Conservation (phyloP, 495 filamentous ascomycete genomes). For the Paragyromitra xinjiangensis region DNA sequence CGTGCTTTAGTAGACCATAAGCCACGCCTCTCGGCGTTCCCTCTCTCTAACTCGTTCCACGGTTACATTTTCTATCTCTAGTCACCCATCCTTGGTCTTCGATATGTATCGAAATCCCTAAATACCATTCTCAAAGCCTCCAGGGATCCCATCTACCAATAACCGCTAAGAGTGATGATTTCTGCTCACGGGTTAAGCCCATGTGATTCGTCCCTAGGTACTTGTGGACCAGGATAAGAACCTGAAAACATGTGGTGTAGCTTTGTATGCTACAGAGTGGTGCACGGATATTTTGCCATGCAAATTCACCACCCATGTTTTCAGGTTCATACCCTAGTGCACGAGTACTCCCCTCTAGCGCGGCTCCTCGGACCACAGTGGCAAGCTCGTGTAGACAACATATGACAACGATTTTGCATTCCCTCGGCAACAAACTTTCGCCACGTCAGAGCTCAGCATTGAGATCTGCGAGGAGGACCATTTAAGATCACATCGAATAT, state of each 20-base stretch:
- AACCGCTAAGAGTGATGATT: slow-evolving; percentile 63
- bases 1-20: slow-evolving; percentile 63
- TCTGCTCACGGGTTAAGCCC: slow-evolving; percentile 69
- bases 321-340: no score
- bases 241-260: no score
- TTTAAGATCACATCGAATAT: slow-evolving; percentile 49
- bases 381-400: slow-evolving; percentile 62
- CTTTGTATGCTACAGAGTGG: no score
- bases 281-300: no score
- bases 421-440: slow-evolving; percentile 64
- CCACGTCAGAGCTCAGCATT: slow-evolving; percentile 60
- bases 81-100: slow-evolving; percentile 64
- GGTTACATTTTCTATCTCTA: slow-evolving; percentile 60
- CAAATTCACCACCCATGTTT: no score
- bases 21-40: slow-evolving; percentile 62
- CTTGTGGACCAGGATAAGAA: no score
- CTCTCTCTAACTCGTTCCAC: slow-evolving; percentile 34
- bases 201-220: slow-evolving; percentile 59
- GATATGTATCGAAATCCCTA: slow-evolving; percentile 63
- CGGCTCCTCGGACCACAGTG: slow-evolving; percentile 37
- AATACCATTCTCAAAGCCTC: slow-evolving; percentile 58
- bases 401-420: slow-evolving; percentile 70
- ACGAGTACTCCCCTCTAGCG: background rate
- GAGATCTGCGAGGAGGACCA: slow-evolving; percentile 70
- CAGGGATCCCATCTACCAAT: slow-evolving; percentile 62